Conservation (phyloP, 768 basidiomycete species). For the Mycena vulgaris region DNA sequence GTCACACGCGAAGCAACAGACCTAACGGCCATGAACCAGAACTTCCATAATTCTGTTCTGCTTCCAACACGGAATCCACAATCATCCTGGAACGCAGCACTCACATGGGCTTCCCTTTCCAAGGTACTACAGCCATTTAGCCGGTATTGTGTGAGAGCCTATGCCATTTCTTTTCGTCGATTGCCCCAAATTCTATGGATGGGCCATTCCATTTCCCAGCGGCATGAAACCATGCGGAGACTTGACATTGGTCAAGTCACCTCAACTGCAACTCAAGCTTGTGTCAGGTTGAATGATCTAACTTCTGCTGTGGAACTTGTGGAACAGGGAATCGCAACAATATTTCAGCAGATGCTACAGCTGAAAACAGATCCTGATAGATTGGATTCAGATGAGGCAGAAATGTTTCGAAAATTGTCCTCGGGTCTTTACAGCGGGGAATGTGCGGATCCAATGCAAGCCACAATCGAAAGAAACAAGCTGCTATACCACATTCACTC, state of each 20-base stretch:
- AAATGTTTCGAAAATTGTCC: not conserved
- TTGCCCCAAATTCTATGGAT: constrained; percentile 5
- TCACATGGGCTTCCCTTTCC: constrained; percentile 1
- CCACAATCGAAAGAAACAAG: not conserved
- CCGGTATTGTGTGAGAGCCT: not conserved
- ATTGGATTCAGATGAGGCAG: not conserved
- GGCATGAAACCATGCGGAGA: not conserved
- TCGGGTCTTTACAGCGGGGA: not conserved
- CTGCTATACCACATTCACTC: not conserved
- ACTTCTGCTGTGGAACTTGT: not conserved
- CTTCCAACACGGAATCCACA: not conserved
- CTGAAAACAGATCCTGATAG: constrained; percentile 1
- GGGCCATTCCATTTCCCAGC: not conserved
- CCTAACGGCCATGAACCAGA: not conserved
- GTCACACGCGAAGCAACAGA: not conserved
- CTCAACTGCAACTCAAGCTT: not conserved
- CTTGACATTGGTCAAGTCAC: not conserved
- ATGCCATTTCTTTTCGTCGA: not conserved
- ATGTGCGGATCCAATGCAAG: not conserved
- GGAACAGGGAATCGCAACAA: constrained; percentile 2
- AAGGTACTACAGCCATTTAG: not conserved
- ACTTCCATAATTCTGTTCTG: not conserved
- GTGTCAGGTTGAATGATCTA: not conserved
- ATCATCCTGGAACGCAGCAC: not conserved
- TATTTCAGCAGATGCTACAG: too few relatives aligned